These are phyloP conservation scores for Paragyromitra xinjiangensis DNA, from an alignment of 495 filamentous ascomycete species.

Conservation along the genomic window DNA sequence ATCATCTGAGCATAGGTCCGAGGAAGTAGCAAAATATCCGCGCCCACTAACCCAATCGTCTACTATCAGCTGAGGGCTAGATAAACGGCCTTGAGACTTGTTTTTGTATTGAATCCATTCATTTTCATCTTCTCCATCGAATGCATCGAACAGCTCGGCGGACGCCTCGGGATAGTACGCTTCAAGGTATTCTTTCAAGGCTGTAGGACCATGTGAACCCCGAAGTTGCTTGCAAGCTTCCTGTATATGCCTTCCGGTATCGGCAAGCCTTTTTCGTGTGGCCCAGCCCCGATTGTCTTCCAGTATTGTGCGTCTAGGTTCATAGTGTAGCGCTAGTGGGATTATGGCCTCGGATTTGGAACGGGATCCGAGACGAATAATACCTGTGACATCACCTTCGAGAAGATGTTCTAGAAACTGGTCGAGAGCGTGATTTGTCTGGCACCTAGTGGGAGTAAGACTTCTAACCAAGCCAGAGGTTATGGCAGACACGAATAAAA, in stretches of 20 bases:
- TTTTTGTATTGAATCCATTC: conserved; percentile 23
- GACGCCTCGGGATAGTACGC: conserved; percentile 7
- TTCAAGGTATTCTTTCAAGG: conserved; percentile 38
- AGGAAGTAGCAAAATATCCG: neutral
- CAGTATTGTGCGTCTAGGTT: conserved; percentile 60
- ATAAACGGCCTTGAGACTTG: neutral
- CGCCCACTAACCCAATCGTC: conserved; percentile 33
- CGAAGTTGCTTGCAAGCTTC: conserved; percentile 40
- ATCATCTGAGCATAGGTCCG: neutral
- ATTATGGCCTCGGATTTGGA: conserved; percentile 69
- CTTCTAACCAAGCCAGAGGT: neutral
- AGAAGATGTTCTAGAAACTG: conserved; percentile 74
- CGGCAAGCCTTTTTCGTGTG: conserved; percentile 53
- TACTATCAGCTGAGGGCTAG: neutral
- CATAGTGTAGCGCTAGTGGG: conserved; percentile 62
- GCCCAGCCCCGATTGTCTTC: conserved; percentile 58
- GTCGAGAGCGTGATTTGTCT: conserved; percentile 80
- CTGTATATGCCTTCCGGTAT: conserved; percentile 52
- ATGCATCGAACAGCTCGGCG: conserved; percentile 31
- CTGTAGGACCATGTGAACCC: conserved; percentile 1
- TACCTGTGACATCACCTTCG: conserved; percentile 64
- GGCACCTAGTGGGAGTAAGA: conserved; percentile 59
- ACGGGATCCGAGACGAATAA: conserved; percentile 75
- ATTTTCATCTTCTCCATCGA: conserved; percentile 33
- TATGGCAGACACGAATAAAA: conserved; percentile 54